A percentile compares a stretch with the other conserved stretches of the same genome.
Conservation (phyloP, 2,329 filamentous ascomycete species). For the Zasmidium angulare region DNA sequence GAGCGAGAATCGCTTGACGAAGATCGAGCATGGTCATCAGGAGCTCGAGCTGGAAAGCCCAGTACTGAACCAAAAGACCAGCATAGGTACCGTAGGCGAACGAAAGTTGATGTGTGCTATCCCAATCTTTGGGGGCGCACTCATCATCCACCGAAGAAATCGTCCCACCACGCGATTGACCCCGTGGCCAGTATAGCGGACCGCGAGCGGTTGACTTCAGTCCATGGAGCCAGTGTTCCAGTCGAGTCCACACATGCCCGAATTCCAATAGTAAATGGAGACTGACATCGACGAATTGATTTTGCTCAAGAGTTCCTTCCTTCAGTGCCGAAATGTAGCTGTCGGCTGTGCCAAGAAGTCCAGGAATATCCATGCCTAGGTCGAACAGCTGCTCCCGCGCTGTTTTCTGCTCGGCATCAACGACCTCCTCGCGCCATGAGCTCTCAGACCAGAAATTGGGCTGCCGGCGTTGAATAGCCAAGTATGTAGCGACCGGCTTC, state of each 20-base stretch:
- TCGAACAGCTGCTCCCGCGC: neutral
- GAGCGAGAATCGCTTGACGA: too few relatives aligned
- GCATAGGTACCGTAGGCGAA: conserved; percentile 1
- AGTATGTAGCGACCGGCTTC: too few relatives aligned
- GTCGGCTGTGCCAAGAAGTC: too few relatives aligned
- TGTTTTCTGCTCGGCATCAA: too few relatives aligned
- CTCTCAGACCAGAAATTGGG: too few relatives aligned
- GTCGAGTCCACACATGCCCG: neutral
- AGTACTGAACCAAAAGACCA: conserved; percentile 2
- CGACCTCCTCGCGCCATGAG: too few relatives aligned
- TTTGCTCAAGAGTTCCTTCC: neutral
- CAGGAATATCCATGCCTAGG: neutral
- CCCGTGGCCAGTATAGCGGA: conserved; percentile 1
- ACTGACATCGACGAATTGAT: too few relatives aligned
- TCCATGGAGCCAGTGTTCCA: neutral
- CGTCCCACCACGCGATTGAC: neutral
- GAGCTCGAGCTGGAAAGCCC: neutral
- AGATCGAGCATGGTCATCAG: too few relatives aligned
- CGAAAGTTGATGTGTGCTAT: neutral
- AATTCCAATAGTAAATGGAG: neutral
- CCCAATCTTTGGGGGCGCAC: neutral
- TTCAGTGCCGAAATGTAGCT: too few relatives aligned
- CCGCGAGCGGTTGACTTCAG: neutral
- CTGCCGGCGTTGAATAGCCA: too few relatives aligned
- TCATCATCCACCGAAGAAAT: neutral